phyloP scores from a whole-genome alignment of 352 stramenopile genomes.

The Phytophthora syringae region DNA sequence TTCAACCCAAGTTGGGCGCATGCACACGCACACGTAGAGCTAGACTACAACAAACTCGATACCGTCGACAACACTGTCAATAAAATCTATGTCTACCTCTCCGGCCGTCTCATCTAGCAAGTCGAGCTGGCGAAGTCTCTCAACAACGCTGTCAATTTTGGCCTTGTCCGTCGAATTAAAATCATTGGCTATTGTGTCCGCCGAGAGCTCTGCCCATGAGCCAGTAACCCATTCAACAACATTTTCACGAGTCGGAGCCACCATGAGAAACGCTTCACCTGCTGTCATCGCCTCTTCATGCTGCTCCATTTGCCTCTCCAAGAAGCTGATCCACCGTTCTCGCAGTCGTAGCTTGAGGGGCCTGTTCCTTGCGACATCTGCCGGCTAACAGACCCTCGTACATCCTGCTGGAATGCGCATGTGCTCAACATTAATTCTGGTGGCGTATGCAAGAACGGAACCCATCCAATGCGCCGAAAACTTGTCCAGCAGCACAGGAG shows the following conservation, averaged over 20 bases:
- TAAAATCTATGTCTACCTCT: background rate
- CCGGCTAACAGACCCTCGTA: conserved; percentile 3
- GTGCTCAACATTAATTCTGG: background rate
- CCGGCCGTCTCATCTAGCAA: background rate
- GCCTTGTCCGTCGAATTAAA: background rate
- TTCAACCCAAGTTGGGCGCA: background rate
- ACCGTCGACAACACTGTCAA: background rate
- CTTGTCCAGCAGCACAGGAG: conserved; percentile 9
- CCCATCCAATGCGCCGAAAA: conserved; percentile 3
- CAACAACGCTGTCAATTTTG: background rate
- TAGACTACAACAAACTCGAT: background rate
- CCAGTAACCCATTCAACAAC: background rate
- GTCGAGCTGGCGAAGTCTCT: background rate
- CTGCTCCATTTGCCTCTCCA: background rate
- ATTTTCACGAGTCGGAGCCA: background rate
- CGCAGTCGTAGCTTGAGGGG: background rate
- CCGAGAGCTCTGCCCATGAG: background rate
- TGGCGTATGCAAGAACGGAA: background rate
- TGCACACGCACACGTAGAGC: background rate
- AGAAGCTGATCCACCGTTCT: background rate
- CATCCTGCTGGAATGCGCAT: conserved; percentile 1
- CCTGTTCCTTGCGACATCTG: conserved; percentile 6
- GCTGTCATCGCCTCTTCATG: background rate
- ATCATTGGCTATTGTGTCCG: background rate
- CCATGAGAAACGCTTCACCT: background rate